Evolutionary conservation across 2,329 filamentous ascomycete genomes (phyloP).

Genomic region (Colletotrichum godetiae): DNA sequence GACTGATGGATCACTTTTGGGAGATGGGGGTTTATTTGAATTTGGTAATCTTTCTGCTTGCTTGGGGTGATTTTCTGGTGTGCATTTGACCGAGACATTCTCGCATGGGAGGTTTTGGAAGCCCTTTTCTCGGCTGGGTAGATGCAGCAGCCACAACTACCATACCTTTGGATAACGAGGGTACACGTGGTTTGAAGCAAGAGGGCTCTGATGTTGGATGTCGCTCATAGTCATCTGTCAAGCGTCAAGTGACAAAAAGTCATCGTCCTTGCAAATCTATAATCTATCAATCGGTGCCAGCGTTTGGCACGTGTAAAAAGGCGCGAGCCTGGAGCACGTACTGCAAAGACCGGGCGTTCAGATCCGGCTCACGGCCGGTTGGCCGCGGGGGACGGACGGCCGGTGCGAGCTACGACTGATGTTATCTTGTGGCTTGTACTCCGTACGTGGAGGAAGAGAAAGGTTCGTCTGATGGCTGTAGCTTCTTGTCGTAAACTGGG

Average conservation of each 20-base stretch:
- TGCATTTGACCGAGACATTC: neutral
- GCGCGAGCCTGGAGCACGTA: slow-evolving; percentile 7
- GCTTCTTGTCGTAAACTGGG: neutral
- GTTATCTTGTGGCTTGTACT: neutral
- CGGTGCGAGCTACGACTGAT: neutral
- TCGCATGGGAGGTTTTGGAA: neutral
- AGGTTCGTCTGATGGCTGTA: slow-evolving; percentile 18
- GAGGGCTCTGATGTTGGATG: neutral
- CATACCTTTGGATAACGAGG: neutral
- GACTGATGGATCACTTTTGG: neutral
- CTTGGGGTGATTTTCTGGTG: neutral
- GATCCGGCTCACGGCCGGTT: slow-evolving; percentile 1
- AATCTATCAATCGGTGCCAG: neutral
- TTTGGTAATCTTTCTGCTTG: neutral
- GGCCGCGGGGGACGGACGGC: neutral
- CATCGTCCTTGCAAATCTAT: too few species aligned
- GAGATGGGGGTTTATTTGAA: neutral
- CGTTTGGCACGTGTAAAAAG: slow-evolving; percentile 26
- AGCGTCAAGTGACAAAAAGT: neutral
- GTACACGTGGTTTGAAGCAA: neutral
- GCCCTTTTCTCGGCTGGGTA: neutral
- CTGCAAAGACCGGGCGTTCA: neutral
- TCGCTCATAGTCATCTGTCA: neutral
- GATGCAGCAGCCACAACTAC: neutral
- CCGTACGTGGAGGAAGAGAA: neutral